phyloP scores from a whole-genome alignment of 306 rosid species.

The Begonia loranthoides region DNA sequence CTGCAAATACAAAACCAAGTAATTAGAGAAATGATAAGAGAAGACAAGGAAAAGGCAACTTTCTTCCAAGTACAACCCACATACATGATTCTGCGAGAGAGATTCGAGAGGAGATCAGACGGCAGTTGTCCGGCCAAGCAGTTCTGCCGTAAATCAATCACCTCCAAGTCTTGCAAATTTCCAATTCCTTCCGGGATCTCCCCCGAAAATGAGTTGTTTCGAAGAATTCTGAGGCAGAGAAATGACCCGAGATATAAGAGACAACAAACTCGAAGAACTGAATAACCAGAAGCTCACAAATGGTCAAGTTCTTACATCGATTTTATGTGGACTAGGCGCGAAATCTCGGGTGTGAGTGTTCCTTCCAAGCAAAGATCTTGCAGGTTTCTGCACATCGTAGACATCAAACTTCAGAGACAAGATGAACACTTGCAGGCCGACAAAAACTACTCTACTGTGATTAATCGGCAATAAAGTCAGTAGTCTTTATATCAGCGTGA shows the following conservation, averaged over 20 bases:
- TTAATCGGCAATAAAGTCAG: too few relatives aligned
- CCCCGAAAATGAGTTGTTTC: slow-evolving; percentile 71
- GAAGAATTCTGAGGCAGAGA: slow-evolving; percentile 48
- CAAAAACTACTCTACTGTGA: too few relatives aligned
- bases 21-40: slow-evolving; percentile 2
- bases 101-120: slow-evolving; percentile 51
- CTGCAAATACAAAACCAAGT: slow-evolving; percentile 34
- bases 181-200: slow-evolving; percentile 48
- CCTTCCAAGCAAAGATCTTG: slow-evolving; percentile 72
- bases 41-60: background rate
- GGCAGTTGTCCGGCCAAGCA: slow-evolving; percentile 56
- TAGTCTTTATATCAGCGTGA: too few relatives aligned
- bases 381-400: slow-evolving; percentile 43
- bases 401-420: slow-evolving; percentile 5
- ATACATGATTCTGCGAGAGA: slow-evolving; percentile 56
- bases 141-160: slow-evolving; percentile 83
- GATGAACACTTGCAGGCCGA: too few relatives aligned
- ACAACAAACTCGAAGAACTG: background rate
- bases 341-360: slow-evolving; percentile 52
- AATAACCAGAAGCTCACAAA: background rate
- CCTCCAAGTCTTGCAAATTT: slow-evolving; percentile 60
- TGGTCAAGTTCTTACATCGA: slow-evolving; percentile 49
- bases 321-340: slow-evolving; percentile 47
- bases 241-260: background rate
- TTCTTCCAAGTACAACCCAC: slow-evolving; percentile 19